Evolutionary conservation across 202 grass and related monocot species (phyloP).

Genomic region (Elaeis oleifera): DNA sequence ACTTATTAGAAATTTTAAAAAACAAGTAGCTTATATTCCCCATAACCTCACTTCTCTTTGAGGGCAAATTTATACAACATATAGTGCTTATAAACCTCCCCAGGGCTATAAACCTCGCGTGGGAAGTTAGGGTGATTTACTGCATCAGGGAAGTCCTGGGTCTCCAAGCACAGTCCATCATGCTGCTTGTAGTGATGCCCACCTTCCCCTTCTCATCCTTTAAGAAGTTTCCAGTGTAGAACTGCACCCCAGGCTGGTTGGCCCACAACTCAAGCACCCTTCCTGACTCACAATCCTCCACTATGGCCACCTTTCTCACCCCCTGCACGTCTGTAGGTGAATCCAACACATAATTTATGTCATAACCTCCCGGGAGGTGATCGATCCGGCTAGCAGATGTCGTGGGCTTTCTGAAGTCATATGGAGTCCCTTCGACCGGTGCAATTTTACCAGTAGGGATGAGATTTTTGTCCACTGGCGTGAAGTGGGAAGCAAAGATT

Average conservation of each 20-base stretch:
- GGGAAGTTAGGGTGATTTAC: constrained; percentile 58
- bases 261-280: constrained; percentile 67
- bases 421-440: constrained; percentile 58
- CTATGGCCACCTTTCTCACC: constrained; percentile 57
- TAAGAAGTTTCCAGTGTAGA: constrained; percentile 72
- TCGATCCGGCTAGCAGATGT: constrained; percentile 29
- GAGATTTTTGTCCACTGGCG: constrained; percentile 42
- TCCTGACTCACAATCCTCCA: constrained; percentile 36
- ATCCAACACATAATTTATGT: constrained; percentile 78
- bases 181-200: constrained; percentile 40
- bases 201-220: constrained; percentile 49
- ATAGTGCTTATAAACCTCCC: constrained; percentile 62
- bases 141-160: constrained; percentile 74
- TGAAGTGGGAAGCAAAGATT: constrained; percentile 41
- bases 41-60: background rate
- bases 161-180: constrained; percentile 61
- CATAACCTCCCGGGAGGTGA: constrained; percentile 43
- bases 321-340: constrained; percentile 37
- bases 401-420: constrained; percentile 38
- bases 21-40: too few relatives aligned
- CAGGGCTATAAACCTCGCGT: constrained; percentile 49
- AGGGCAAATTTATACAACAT: constrained; percentile 80
- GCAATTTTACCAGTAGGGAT: constrained; percentile 57
- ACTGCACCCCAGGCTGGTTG: constrained; percentile 77
- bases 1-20: too few relatives aligned